These are phyloP conservation scores for Eutrema yunnanense DNA, from an alignment of 345 rosid species.

Conservation along the genomic window DNA sequence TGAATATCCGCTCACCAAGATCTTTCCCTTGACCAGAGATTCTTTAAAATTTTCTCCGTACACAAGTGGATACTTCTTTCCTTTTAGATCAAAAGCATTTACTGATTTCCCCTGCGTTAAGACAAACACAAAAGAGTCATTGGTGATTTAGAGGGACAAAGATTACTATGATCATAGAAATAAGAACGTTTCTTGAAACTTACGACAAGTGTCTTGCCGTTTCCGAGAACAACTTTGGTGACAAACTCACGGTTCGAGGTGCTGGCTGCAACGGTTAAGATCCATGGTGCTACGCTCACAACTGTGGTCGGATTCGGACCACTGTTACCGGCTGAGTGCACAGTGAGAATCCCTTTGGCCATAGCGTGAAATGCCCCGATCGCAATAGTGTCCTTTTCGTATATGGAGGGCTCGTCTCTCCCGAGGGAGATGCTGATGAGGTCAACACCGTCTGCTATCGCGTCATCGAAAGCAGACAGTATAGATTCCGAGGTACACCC, in stretches of 20 bases:
- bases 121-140: not conserved
- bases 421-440: slow-evolving; percentile 33
- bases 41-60: not conserved
- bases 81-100: slow-evolving; percentile 25
- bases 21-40: slow-evolving; percentile 9
- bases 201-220: slow-evolving; percentile 36
- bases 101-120: slow-evolving; percentile 38
- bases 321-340: slow-evolving; percentile 34
- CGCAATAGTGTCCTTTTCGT: slow-evolving; percentile 6
- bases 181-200: not conserved
- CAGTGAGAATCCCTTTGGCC: slow-evolving; percentile 43
- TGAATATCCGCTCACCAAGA: not conserved
- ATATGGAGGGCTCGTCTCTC: accelerated
- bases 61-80: slow-evolving; percentile 27
- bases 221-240: slow-evolving; percentile 34
- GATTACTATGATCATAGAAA: not conserved
- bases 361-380: slow-evolving; percentile 52
- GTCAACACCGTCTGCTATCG: slow-evolving; percentile 62
- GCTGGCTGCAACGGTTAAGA: slow-evolving; percentile 46
- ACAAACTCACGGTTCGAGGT: slow-evolving; percentile 34
- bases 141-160: not conserved
- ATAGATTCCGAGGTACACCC: not conserved
- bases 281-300: slow-evolving; percentile 38
- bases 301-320: not conserved
- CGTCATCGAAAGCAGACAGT: slow-evolving; percentile 55